Percentiles rank a stretch among this genome's conserved stretches.
Conservation (phyloP, 257 asterid species). For the Coffea canephora region DNA sequence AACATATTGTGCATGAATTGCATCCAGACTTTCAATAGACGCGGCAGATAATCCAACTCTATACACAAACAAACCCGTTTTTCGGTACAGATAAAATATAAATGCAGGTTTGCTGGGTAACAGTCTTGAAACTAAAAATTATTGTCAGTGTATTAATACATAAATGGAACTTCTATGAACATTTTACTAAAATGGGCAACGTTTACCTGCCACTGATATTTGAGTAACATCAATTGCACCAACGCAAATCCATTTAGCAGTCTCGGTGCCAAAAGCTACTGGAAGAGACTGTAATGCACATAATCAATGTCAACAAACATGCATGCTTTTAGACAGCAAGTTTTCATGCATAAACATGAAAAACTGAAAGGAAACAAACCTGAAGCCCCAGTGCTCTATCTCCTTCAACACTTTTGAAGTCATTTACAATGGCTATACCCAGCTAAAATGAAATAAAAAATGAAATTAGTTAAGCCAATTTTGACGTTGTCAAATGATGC, state of each 20-base stretch:
- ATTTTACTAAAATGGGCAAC: neutral
- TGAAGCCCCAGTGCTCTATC: constrained; percentile 90
- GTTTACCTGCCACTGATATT: constrained; percentile 84
- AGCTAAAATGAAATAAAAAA: constrained; percentile 43
- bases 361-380: constrained; percentile 41
- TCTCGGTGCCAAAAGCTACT: constrained; percentile 90
- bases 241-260: constrained; percentile 98
- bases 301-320: constrained; percentile 11
- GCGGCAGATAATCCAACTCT: neutral
- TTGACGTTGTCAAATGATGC: neutral
- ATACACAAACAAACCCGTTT: neutral
- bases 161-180: neutral
- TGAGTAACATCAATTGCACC: constrained; percentile 98
- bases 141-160: neutral
- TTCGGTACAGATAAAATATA: neutral
- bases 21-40: neutral
- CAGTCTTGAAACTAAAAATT: neutral
- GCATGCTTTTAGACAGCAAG: neutral
- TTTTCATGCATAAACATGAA: neutral
- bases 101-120: neutral
- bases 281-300: constrained; percentile 73
- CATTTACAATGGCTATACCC: constrained; percentile 95
- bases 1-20: neutral
- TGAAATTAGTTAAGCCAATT: neutral
- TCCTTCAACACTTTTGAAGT: constrained; percentile 96